Evolutionary conservation across 257 asterid species (phyloP), one percentile per base, ranked within the genome.

Genomic region (Rauvolfia tetraphylla): DNA sequence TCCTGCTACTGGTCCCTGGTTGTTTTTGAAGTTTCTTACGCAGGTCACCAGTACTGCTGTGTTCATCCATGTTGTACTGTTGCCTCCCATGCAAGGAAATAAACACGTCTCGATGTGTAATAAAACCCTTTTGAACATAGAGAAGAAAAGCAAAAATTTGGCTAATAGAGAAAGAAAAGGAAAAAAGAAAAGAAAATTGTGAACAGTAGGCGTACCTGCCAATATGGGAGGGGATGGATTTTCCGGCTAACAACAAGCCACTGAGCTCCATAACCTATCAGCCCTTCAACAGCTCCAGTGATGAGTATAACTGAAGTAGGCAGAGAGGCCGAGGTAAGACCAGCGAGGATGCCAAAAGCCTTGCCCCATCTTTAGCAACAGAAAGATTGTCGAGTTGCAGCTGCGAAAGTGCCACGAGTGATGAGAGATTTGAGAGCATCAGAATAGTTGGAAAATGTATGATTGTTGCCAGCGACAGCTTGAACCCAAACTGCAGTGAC

Each of bases 61-160:
- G 76, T 79, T 79, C 83, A 79, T 79, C 82, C 83, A 79, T 29
- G 83, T 68, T 3, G 83, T 54, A 58, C 83, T 79, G 46, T 79
- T 79, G 14, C 83, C 83, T 68, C 83, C 83, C 76, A 79, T 29
- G 73, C 83, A 79, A n/a, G 74, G 79, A 74, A 74, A 79, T 27
- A 74, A 29, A 31, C 83, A 68, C 83, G 74, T 79, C 83, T 41
- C n/a, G n/a, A n/a, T n/a, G n/a, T 79, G 71, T 25, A 39, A 18
- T 0, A 9, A 42, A 38, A 38, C 2, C 13, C 29, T 0, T 18
- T 18, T 67, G 49, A 39, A 67, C 7, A 18, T 36, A 29, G 27
- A 67, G 20, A n/a, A 67, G 51, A 36, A 67, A 34, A 67, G 72
- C 15, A 65, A 34, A 13, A 25, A 15, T 31, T 7, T 29, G 14